These are phyloP conservation scores for Clarkia xantiana DNA, from an alignment of 345 rosid species.

Conservation along the genomic window DNA sequence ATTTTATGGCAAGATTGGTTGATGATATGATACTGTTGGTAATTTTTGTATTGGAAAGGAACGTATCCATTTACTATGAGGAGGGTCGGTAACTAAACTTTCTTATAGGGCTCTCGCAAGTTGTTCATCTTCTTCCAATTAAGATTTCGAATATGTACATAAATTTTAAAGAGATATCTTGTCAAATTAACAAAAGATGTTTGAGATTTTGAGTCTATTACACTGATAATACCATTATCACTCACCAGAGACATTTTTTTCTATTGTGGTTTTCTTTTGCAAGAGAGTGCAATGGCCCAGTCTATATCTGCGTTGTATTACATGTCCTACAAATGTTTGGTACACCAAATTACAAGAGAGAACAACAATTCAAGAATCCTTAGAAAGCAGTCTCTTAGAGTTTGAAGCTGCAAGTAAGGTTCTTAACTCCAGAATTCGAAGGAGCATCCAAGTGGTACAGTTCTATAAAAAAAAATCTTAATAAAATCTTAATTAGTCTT, in stretches of 20 bases:
- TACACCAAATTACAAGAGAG: conserved; percentile 6
- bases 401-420: neutral
- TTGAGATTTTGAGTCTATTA: neutral
- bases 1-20: conserved; percentile 10
- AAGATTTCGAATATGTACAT: conserved; percentile 34
- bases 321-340: conserved; percentile 26
- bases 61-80: conserved; percentile 25
- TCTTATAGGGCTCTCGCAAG: conserved; percentile 89
- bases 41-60: conserved; percentile 15
- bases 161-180: conserved; percentile 12
- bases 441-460: no score
- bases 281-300: conserved; percentile 65
- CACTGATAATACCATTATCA: conserved; percentile 3
- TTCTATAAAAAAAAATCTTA: no score
- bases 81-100: conserved; percentile 53
- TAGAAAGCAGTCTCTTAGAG: no score
- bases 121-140: conserved; percentile 73
- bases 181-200: conserved; percentile 5
- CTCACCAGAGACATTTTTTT: conserved; percentile 36
- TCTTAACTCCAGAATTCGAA: conserved; percentile 62
- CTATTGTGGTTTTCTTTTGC: conserved; percentile 45
- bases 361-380: conserved; percentile 5
- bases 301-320: conserved; percentile 59
- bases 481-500: no score
- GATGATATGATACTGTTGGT: conserved; percentile 25